These are phyloP conservation scores for Pulveroboletus frians DNA, from an alignment of 768 basidiomycete genomes.

Conservation along the genomic window DNA sequence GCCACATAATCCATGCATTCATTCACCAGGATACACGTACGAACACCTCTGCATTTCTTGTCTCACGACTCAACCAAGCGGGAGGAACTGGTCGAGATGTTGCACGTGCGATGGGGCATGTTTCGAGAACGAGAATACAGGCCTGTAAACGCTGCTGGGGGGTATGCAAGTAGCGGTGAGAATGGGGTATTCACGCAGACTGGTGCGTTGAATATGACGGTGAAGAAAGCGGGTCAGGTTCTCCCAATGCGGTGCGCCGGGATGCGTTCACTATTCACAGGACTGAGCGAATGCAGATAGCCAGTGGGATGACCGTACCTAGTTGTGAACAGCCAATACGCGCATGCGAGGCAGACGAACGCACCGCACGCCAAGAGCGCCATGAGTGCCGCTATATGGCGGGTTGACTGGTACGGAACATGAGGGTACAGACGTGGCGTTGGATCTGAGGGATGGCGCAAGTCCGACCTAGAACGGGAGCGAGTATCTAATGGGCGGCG, in stretches of 20 bases:
- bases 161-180: too few relatives aligned
- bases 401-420: slow-evolving; percentile 25
- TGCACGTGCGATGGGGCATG: too few relatives aligned
- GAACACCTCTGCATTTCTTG: too few relatives aligned
- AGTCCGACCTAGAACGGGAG: slow-evolving; percentile 19
- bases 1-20: too few relatives aligned
- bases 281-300: slow-evolving; percentile 14
- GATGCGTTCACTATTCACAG: slow-evolving; percentile 22
- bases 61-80: too few relatives aligned
- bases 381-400: slow-evolving; percentile 40
- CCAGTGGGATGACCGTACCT: slow-evolving; percentile 43
- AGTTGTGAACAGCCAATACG: slow-evolving; percentile 60
- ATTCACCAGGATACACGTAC: too few relatives aligned
- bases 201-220: background rate
- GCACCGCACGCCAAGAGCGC: slow-evolving; percentile 44
- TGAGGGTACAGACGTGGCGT: slow-evolving; percentile 3
- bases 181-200: too few relatives aligned
- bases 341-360: slow-evolving; percentile 50
- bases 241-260: slow-evolving; percentile 8
- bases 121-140: too few relatives aligned
- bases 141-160: too few relatives aligned
- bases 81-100: too few relatives aligned
- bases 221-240: background rate
- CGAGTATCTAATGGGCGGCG: slow-evolving; percentile 41
- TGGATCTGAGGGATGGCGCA: slow-evolving; percentile 12